phyloP scores from a whole-genome alignment of 345 rosid genomes.

The Citrus australasica region DNA sequence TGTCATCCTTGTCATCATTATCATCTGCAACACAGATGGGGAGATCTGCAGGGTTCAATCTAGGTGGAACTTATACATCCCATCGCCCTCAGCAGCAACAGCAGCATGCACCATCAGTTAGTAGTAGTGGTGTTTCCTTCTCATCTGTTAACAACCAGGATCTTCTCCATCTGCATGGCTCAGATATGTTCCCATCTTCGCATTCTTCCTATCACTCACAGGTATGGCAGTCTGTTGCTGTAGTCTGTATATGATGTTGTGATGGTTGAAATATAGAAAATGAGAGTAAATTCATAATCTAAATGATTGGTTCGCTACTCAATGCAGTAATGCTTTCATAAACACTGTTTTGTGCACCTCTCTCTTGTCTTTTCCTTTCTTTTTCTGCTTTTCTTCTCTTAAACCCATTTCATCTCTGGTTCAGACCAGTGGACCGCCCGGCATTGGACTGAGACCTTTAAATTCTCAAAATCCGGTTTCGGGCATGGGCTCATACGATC shows the following conservation, averaged over 20 bases:
- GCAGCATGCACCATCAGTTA: slow-evolving; percentile 77
- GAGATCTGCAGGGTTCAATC: slow-evolving; percentile 85
- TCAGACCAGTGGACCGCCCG: slow-evolving; percentile 84
- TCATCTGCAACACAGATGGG: slow-evolving; percentile 55
- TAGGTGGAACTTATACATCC: slow-evolving; percentile 79
- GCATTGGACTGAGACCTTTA: slow-evolving; percentile 83
- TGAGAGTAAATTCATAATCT: background rate
- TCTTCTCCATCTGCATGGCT: slow-evolving; percentile 65
- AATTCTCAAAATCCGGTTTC: slow-evolving; percentile 69
- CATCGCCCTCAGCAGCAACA: slow-evolving; percentile 92
- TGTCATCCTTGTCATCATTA: background rate
- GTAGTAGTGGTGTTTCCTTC: slow-evolving; percentile 59
- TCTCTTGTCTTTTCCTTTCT: background rate
- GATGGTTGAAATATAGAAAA: background rate
- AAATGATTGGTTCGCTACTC: background rate
- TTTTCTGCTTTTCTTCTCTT: background rate
- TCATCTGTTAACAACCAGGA: slow-evolving; percentile 65
- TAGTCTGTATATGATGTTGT: slow-evolving; percentile 17
- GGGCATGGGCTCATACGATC: slow-evolving; percentile 73
- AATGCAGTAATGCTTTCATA: background rate
- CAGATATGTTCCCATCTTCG: slow-evolving; percentile 80
- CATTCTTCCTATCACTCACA: slow-evolving; percentile 79
- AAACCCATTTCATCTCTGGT: slow-evolving; percentile 6
- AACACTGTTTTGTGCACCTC: background rate
- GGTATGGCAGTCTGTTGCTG: slow-evolving; percentile 45